Evolutionary conservation across 2,329 filamentous ascomycete genomes (phyloP).

Genomic region (Massarina eburnea): DNA sequence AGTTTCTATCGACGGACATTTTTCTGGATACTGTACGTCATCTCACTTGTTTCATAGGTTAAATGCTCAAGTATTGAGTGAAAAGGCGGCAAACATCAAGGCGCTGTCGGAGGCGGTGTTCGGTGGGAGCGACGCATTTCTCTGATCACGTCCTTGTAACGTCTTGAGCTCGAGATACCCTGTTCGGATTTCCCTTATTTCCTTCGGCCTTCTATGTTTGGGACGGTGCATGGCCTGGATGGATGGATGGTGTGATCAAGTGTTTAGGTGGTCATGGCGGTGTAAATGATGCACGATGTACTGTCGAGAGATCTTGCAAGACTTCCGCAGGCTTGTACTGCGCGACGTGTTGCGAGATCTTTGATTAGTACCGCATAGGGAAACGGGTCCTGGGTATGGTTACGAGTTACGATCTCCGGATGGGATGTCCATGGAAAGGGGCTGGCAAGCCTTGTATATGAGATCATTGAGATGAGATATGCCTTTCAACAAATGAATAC

Average conservation of each 20-base stretch:
- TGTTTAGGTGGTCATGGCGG: background rate
- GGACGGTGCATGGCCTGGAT: background rate
- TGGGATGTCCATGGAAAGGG: too few relatives aligned
- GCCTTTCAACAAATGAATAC: background rate
- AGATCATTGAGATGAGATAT: background rate
- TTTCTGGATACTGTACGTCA: background rate
- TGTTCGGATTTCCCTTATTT: conserved; percentile 10
- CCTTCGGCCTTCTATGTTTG: background rate
- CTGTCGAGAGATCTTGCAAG: too few relatives aligned
- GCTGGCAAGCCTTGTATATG: background rate
- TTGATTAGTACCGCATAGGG: background rate
- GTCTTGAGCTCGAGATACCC: conserved; percentile 18
- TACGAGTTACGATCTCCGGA: too few relatives aligned
- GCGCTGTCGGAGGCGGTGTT: conserved; percentile 19
- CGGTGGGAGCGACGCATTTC: conserved; percentile 24
- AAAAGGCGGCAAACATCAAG: conserved; percentile 3
- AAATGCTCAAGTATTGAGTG: background rate
- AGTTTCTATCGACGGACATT: background rate
- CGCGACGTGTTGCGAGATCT: too few relatives aligned
- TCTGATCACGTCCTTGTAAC: conserved; percentile 15
- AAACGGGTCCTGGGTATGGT: too few relatives aligned
- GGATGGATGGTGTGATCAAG: background rate
- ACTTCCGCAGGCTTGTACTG: too few relatives aligned
- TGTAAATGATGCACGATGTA: too few relatives aligned
- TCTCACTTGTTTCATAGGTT: background rate